Percentiles rank a stretch among this genome's conserved stretches.
These are phyloP conservation scores for Trapa bicornis DNA, from an alignment of 345 rosid species.

Conservation along the genomic window DNA sequence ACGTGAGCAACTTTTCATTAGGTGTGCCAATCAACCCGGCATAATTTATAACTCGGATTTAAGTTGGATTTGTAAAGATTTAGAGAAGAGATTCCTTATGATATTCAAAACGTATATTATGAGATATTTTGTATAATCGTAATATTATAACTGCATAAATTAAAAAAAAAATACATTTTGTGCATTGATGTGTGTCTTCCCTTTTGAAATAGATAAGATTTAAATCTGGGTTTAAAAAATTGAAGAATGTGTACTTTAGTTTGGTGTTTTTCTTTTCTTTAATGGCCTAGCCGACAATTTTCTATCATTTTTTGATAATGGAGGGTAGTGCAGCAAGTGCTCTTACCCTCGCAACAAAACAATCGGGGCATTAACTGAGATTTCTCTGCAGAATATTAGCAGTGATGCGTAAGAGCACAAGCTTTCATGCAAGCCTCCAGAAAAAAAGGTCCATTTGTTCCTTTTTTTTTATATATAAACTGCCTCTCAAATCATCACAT, in stretches of 20 bases:
- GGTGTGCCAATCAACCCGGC: constrained; percentile 5
- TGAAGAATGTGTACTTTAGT: no score
- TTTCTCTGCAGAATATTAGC: background rate
- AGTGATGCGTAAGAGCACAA: background rate
- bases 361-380: constrained; percentile 7
- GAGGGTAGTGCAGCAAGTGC: background rate
- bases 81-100: no score
- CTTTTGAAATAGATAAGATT: no score
- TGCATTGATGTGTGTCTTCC: no score
- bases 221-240: no score
- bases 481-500: background rate
- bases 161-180: no score
- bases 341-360: background rate
- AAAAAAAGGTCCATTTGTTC: background rate
- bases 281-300: constrained; percentile 4
- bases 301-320: constrained; percentile 9
- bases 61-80: no score
- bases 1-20: constrained; percentile 8
- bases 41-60: no score
- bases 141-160: no score
- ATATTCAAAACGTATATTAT: no score
- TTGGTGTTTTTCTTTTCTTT: constrained; percentile 9
- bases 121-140: no score
- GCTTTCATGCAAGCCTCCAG: background rate
- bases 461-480: background rate